Conservation (phyloP, 345 rosid species). For the Salix udensis region DNA sequence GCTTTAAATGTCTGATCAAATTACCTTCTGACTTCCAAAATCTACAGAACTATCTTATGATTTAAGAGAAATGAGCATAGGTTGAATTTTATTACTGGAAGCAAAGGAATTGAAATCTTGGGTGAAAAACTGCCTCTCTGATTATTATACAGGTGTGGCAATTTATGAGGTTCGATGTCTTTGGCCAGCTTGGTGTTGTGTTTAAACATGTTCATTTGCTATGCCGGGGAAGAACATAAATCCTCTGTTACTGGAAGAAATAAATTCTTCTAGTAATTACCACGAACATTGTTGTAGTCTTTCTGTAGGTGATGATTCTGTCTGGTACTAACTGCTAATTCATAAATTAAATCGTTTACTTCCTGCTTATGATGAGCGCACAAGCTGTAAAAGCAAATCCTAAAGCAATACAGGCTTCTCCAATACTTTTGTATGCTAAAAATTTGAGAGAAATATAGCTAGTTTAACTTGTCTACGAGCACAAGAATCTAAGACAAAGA, state of each 20-base stretch:
- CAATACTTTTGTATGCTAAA: slow-evolving; percentile 47
- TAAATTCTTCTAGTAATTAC: neutral
- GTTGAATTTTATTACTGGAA: too few relatives aligned
- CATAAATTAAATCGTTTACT: neutral
- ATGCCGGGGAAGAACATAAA: neutral
- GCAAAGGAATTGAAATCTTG: too few relatives aligned
- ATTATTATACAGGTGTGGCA: neutral
- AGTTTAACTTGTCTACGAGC: slow-evolving; percentile 35
- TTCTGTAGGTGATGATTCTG: neutral
- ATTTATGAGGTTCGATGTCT: neutral
- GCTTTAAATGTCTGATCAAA: too few relatives aligned
- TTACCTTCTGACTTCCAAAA: too few relatives aligned
- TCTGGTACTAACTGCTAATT: neutral
- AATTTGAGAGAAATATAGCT: slow-evolving; percentile 37
- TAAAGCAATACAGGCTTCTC: slow-evolving; percentile 26
- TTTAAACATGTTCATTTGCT: neutral
- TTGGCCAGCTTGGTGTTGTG: neutral
- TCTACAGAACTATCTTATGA: too few relatives aligned
- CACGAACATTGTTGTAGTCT: neutral
- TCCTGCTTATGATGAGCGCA: neutral
- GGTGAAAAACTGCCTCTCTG: too few relatives aligned
- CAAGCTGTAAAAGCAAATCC: slow-evolving; percentile 17
- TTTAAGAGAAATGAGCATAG: too few relatives aligned
- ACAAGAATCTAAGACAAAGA: slow-evolving; percentile 47
- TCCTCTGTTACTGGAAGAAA: neutral